Base-by-base conservation (phyloP, 352 stramenopile species). In the Blastocystis sp. region DNA sequence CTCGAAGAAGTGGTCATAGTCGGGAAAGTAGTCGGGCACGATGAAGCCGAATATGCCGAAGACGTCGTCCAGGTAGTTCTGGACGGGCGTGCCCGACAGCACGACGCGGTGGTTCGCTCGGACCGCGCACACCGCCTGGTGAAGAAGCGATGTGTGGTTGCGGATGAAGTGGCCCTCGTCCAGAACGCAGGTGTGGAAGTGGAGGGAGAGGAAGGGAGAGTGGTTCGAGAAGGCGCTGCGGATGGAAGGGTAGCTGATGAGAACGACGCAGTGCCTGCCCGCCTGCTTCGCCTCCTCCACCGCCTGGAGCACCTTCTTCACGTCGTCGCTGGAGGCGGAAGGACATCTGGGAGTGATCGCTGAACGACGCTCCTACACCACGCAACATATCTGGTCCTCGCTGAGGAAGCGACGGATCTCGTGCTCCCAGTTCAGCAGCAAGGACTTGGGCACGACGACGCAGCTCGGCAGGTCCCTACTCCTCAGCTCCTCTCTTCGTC, bases 131-230 rank as follows among this genome's bases (percentile, higher is more conserved):
- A 69, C 55, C 16, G 74, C 74, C 16, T 61, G 24, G 13, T 61
- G 31, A 10, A 85, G 50, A 12, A 69, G 51, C 10, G 74, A 85
- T 26, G 31, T 35, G 12, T 51, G 35, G 39, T 85, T 85, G n/a
- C 74, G 74, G 45, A 85, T 85, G 29, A 67, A 85, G 45, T 85
- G 74, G 31, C 74, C 74, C 41, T 85, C 74, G 41, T 85, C 74
- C 10, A 85, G 51, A 3, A 85, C 60, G 50, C 74, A 85, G 0
- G 31, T 26, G 13, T 62, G 21, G n/a, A 62, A 85, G n/a, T 12
- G 41, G 3, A 67, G 29, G 13, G 37, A 50, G 19, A 85, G 26
- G 19, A 85, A 31, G 12, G 74, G 29, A 21, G 35, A 24, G 3
- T 10, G 26, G 35, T 69, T 85, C 26, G 33, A 69, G 1, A 67